Percentiles rank a stretch among this genome's conserved stretches.
These are phyloP conservation scores for Venustampulla echinocandica DNA, from an alignment of 495 filamentous ascomycete genomes.

Conservation along the genomic window DNA sequence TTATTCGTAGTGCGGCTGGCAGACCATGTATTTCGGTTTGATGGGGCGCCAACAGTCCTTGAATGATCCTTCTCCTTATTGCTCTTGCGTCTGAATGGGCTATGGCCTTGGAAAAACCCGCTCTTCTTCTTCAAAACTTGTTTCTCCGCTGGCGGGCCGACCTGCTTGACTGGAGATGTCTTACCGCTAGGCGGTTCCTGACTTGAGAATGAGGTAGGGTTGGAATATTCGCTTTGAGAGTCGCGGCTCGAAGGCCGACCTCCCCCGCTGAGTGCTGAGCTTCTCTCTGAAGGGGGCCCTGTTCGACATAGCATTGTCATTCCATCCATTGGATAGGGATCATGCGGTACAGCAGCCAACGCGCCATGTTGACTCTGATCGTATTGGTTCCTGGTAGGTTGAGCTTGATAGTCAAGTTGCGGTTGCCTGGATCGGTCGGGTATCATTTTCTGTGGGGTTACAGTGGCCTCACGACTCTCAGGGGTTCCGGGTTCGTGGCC, in stretches of 20 bases:
- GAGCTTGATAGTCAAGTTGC: constrained; percentile 7
- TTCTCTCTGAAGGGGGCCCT: constrained; percentile 75
- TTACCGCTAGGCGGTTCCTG: constrained; percentile 58
- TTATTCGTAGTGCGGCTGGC: constrained; percentile 20
- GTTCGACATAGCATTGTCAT: constrained; percentile 98
- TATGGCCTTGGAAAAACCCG: constrained; percentile 88
- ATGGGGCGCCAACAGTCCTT: constrained; percentile 22
- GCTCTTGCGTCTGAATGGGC: constrained; percentile 90
- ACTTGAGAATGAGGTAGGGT: constrained; percentile 85
- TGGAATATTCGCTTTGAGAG: constrained; percentile 84
- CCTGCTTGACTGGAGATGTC: constrained; percentile 60
- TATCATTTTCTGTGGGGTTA: constrained; percentile 44
- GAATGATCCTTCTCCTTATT: constrained; percentile 68
- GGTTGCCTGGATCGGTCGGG: constrained; percentile 19
- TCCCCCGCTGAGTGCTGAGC: constrained; percentile 63
- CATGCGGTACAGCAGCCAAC: constrained; percentile 69
- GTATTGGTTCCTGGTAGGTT: constrained; percentile 14
- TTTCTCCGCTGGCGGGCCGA: constrained; percentile 48
- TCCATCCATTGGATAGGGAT: constrained; percentile 89
- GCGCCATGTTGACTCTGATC: constrained; percentile 24
- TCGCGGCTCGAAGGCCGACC: constrained; percentile 79
- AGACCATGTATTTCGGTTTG: constrained; percentile 57
- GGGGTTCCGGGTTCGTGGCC: constrained; percentile 39
- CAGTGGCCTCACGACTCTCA: constrained; percentile 41
- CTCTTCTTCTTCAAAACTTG: constrained; percentile 69